Conservation (phyloP, 148 eudicot species). For the Spergularia marina region DNA sequence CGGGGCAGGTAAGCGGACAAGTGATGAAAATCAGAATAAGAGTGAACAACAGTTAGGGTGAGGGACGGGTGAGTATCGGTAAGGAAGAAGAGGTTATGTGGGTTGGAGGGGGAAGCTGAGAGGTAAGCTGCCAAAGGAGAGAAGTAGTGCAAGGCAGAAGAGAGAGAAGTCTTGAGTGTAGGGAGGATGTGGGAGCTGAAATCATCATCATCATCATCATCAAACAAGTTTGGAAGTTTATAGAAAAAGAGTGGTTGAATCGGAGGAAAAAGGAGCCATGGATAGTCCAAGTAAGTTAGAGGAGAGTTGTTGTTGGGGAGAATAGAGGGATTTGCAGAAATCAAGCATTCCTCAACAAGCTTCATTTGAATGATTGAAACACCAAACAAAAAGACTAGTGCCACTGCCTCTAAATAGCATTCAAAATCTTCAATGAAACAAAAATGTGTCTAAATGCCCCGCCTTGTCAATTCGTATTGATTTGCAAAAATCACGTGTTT, state of each 20-base stretch:
- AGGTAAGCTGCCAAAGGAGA: slow-evolving; percentile 41
- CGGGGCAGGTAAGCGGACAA: slow-evolving; percentile 28
- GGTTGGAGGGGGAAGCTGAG: slow-evolving; percentile 7
- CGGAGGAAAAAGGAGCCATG: slow-evolving; percentile 50
- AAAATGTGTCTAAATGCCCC: too few species aligned
- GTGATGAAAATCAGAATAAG: slow-evolving; percentile 23
- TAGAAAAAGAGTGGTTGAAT: slow-evolving; percentile 53
- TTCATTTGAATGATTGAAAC: too few species aligned
- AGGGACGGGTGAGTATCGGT: slow-evolving; percentile 23
- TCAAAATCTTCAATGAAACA: too few species aligned
- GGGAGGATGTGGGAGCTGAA: slow-evolving; percentile 38
- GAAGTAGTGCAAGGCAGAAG: slow-evolving; percentile 45
- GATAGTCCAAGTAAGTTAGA: slow-evolving; percentile 47
- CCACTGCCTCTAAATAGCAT: too few species aligned
- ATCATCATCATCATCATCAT: slow-evolving; percentile 8
- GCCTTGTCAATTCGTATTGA: too few species aligned
- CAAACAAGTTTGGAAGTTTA: slow-evolving; percentile 17
- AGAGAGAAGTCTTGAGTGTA: slow-evolving; percentile 40
- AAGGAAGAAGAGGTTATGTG: slow-evolving; percentile 18
- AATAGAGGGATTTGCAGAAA: slow-evolving; percentile 18
- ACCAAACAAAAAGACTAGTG: too few species aligned
- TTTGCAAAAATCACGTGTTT: too few species aligned
- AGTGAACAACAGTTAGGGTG: slow-evolving; percentile 36
- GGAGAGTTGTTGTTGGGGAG: slow-evolving; percentile 19
- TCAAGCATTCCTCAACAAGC: slow-evolving; percentile 25